Base-by-base conservation (phyloP, 2,329 filamentous ascomycete genomes). In the Laburnicola sp. region DNA sequence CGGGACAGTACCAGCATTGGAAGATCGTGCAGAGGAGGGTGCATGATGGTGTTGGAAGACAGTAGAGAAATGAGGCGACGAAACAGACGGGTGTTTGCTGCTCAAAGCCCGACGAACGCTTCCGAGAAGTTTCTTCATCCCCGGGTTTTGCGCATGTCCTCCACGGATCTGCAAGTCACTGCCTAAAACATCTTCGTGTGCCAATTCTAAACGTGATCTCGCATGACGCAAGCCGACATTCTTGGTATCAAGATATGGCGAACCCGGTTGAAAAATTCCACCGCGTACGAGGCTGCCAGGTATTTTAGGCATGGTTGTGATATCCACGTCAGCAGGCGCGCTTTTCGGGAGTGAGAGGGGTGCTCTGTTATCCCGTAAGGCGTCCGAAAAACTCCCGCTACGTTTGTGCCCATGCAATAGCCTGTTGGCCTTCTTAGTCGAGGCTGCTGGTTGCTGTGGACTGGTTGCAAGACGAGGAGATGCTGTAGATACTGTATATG, bases 261-360 rank as follows among this genome's bases (percentile, higher is more conserved):
- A 88, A 0, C 84, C 84, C 1, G 93, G 94, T 11, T 91, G 89
- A 54, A 95, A 83, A 4, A 96, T 69, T 51, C 91, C 89, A 10
- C 94, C 94, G 44, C 93, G 84, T 21, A 97, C 92, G 32, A 99
- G 82, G 58, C 88, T 93, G 7, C 92, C 91, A 3, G 87, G 86
- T 63, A 90, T 87, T 9, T 87, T 84, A 22, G 86, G 77, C 7
- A 85, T 80, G 56, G 86, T 79, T 10, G 85, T 72, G 11, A 86
- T 65, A 41, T 71, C 66, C 38, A 73, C 69, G 22, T 74, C 68
- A 43, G 68, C 58, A 44, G 71, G 67, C 28, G 79, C 70, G 32
- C 72, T 64, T 51, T 79, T 76, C 32, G 77, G 71, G 28, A 76
- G 72, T 3, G 79, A 78, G 6, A 82, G 63, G 2, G 81, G 80